A percentile compares a stretch with the other conserved stretches of the same genome.
phyloP scores from a whole-genome alignment of 768 basidiomycete species.

The Mycena alexandri region DNA sequence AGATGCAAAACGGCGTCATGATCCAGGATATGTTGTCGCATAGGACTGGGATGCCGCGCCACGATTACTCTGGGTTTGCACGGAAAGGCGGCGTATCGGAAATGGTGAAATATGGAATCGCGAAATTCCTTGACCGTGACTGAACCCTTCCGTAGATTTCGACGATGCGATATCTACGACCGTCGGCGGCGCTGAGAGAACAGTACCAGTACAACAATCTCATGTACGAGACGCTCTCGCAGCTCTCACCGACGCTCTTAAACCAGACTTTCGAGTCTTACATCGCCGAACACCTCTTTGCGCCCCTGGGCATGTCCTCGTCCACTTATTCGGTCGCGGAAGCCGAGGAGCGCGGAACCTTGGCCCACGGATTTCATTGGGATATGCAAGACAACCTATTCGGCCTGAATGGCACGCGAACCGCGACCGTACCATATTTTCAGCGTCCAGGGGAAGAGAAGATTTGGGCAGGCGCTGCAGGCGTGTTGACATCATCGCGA shows the following conservation, averaged over 20 bases:
- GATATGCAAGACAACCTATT: constrained; percentile 46
- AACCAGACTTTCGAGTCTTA: constrained; percentile 35
- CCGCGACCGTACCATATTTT: constrained; percentile 55
- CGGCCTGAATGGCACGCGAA: constrained; percentile 49
- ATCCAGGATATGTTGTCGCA: constrained; percentile 59
- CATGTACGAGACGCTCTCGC: constrained; percentile 41
- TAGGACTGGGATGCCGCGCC: constrained; percentile 59
- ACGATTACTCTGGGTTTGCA: constrained; percentile 52
- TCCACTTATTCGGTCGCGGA: constrained; percentile 29
- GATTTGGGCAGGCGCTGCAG: constrained; percentile 58
- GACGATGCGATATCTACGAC: constrained; percentile 17
- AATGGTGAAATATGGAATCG: constrained; percentile 43
- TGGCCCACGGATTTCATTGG: constrained; percentile 37
- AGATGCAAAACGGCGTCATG: constrained; percentile 48
- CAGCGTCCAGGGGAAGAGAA: constrained; percentile 54
- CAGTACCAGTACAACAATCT: constrained; percentile 42
- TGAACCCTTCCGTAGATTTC: constrained; percentile 15
- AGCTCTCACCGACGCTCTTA: constrained; percentile 42
- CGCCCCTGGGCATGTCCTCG: constrained; percentile 10
- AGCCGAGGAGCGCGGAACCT: constrained; percentile 10
- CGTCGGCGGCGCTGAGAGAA: constrained; percentile 22
- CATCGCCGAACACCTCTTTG: constrained; percentile 38
- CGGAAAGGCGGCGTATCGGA: constrained; percentile 49
- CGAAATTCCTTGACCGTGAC: too few relatives aligned
- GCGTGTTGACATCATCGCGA: constrained; percentile 54